Conservation (phyloP, 768 basidiomycete species). For the Suillus subaureus region DNA sequence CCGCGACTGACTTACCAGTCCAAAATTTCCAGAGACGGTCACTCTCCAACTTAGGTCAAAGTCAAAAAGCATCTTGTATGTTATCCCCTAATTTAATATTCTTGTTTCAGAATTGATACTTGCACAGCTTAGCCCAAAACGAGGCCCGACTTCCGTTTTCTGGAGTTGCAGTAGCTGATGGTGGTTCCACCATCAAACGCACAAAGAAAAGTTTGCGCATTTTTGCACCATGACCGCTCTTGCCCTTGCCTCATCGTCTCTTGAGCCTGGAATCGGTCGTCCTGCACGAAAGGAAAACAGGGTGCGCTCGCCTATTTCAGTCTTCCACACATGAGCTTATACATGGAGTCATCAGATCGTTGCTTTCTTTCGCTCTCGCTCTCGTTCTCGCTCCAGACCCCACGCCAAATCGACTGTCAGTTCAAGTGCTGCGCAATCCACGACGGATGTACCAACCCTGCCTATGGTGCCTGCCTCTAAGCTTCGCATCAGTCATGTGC, state of each 20-base stretch:
- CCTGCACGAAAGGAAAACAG: conserved; percentile 44
- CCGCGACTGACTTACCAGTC: conserved; percentile 33
- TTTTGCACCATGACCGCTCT: conserved; percentile 14
- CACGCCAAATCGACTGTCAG: conserved; percentile 9
- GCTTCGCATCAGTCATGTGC: conserved; percentile 16
- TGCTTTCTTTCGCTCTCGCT: conserved; percentile 65
- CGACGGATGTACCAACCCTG: conserved; percentile 19
- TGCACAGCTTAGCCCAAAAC: conserved; percentile 9
- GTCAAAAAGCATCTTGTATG: conserved; percentile 3
- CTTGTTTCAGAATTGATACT: conserved; percentile 8
- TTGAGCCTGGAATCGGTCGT: conserved; percentile 8
- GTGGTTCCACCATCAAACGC: conserved; percentile 2
- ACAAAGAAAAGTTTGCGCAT: conserved; percentile 13
- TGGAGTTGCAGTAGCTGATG: conserved; percentile 10
- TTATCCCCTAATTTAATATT: background rate
- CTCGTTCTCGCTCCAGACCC: conserved; percentile 45
- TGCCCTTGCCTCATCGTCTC: conserved; percentile 5
- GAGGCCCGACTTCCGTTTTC: conserved; percentile 8
- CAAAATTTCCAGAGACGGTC: conserved; percentile 15
- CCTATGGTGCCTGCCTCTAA: conserved; percentile 10
- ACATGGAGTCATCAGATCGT: conserved; percentile 47
- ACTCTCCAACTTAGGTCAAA: background rate
- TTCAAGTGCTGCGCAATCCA: conserved; percentile 12
- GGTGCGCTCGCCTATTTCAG: conserved; percentile 30
- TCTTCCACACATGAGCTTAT: conserved; percentile 8